These are phyloP conservation scores for Solanum chmielewskii DNA, from an alignment of 257 asterid genomes.

Conservation along the genomic window DNA sequence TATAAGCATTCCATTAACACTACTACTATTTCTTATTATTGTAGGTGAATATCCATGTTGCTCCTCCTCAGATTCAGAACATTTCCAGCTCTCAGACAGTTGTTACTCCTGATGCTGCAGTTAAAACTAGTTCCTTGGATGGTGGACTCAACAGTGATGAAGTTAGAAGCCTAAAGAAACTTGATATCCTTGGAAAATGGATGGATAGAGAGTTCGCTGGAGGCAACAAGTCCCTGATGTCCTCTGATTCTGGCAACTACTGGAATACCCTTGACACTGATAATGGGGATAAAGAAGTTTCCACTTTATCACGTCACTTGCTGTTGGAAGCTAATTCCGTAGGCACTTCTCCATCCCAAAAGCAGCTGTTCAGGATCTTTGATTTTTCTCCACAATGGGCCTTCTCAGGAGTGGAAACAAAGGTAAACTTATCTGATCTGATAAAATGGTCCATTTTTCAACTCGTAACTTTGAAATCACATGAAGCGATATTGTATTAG, in stretches of 20 bases:
- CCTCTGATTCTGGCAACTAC: conserved; percentile 10
- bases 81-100: not conserved
- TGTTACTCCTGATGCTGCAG: not conserved
- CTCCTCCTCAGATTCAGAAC: not conserved
- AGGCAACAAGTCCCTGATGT: conserved; percentile 3
- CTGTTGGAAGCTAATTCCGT: conserved; percentile 7
- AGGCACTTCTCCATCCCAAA: conserved; percentile 11
- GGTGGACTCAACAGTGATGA: not conserved
- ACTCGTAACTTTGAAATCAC: not conserved
- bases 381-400: conserved; percentile 19
- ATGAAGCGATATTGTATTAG: not conserved
- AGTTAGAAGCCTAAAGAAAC: conserved; percentile 8
- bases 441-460: not conserved
- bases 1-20: not conserved
- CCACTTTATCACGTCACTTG: conserved; percentile 7
- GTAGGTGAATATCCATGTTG: not conserved
- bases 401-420: conserved; percentile 14
- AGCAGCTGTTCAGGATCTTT: conserved; percentile 10
- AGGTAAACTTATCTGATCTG: not conserved
- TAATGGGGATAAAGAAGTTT: conserved; percentile 6
- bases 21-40: not conserved
- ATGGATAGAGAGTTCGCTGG: conserved; percentile 17
- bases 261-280: conserved; percentile 12
- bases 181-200: conserved; percentile 15
- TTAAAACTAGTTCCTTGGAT: not conserved